Base-by-base conservation (phyloP, 2,329 filamentous ascomycete genomes). In the Furcasterigmium furcatum region DNA sequence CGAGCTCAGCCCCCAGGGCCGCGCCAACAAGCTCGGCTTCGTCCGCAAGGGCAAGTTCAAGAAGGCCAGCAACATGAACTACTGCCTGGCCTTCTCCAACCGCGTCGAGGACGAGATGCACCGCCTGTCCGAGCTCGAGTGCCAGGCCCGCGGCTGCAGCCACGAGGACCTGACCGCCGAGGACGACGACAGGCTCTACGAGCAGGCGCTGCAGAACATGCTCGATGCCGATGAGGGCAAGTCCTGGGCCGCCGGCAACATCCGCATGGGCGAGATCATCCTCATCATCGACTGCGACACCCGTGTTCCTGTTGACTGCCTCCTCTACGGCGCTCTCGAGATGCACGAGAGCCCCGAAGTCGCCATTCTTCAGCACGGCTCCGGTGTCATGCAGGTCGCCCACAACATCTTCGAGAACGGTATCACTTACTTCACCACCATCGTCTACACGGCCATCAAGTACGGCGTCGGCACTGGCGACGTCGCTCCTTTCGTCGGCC, bases 361-460 rank as follows among this genome's bases (percentile, higher is more conserved):
- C 1, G 85, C 78, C 16, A 87, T 89, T 55, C 73, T 88, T 46
- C 85, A 89, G 59, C 86, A 85, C 64, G 77, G 78, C 0, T 87
- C 85, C 6, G 84, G 85, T 21, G 85, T 91, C 48, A 90, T 91
- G 85, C 83, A 90, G 53, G 84, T 91, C 9, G 79, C 82, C 2
- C 71, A 80, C 55, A 83, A 77, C 44, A 87, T 82, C 65, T 91
- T 91, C 55, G 87, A 91, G 64, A 85, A 84, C 53, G 84, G 68
- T 14, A 86, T 88, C 56, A 87, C 85, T 2, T 91, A 86, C 68
- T 90, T 91, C 67, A 91, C 87, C 35, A 84, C 90, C 58, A 75
- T 91, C 43, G 81, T 91, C 55, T 91, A 90, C 68, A 84, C 80
- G 0, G 79, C 84, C 27, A 90, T 90, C 56, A 74, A 77, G 21